Percentiles rank a stretch among this genome's conserved stretches.
Evolutionary conservation across 2,329 filamentous ascomycete species (phyloP).

Genomic region (Metarhizium album): DNA sequence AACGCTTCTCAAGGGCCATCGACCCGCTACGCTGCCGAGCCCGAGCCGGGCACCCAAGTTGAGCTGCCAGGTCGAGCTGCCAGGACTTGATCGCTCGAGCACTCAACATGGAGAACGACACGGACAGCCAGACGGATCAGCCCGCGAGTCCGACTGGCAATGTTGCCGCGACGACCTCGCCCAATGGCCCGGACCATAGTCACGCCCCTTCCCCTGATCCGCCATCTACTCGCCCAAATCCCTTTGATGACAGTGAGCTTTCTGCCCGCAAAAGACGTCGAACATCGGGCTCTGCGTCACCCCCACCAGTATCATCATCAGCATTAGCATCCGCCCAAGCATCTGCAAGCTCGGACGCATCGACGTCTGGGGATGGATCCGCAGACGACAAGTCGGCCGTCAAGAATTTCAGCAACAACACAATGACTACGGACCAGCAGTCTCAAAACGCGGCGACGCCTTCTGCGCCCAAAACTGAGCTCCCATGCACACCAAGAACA

Average conservation of each 20-base stretch:
- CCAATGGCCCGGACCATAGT: slow-evolving; percentile 20
- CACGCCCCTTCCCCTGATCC: slow-evolving; percentile 43
- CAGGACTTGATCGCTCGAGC: neutral
- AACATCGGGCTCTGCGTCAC: slow-evolving; percentile 45
- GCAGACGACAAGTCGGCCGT: neutral
- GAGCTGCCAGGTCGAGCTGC: neutral
- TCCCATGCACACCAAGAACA: slow-evolving; percentile 26
- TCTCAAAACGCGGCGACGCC: neutral
- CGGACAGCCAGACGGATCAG: slow-evolving; percentile 38
- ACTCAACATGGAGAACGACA: slow-evolving; percentile 5
- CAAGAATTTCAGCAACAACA: neutral
- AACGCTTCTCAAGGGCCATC: neutral
- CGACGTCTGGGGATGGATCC: neutral
- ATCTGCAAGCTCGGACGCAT: slow-evolving; percentile 15
- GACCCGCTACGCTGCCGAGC: neutral
- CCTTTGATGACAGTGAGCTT: slow-evolving; percentile 48
- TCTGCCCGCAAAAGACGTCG: slow-evolving; percentile 51
- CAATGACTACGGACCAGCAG: slow-evolving; percentile 24
- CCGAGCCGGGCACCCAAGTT: neutral
- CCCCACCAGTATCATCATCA: slow-evolving; percentile 24
- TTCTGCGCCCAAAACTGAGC: neutral
- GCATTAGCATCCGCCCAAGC: neutral
- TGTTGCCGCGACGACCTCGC: slow-evolving; percentile 35
- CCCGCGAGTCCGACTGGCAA: slow-evolving; percentile 37
- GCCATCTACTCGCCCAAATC: slow-evolving; percentile 51